phyloP scores from a whole-genome alignment of 23 red algal species.

The Gracilaria gracilis region DNA sequence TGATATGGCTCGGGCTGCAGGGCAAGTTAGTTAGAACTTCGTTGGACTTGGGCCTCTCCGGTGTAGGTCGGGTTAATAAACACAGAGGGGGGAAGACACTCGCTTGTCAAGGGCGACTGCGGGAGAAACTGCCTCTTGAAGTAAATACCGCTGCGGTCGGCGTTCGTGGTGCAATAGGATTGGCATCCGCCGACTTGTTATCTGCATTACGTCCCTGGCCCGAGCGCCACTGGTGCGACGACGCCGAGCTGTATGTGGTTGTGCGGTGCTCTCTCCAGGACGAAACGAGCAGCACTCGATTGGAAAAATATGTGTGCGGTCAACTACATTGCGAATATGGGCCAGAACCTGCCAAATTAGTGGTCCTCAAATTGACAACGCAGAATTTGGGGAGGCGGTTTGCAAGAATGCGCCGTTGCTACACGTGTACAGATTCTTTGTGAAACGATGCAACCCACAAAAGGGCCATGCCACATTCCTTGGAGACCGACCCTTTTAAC shows the following conservation, averaged over 20 bases:
- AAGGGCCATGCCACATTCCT: too few relatives aligned
- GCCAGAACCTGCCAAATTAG: not conserved
- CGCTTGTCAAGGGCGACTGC: not conserved
- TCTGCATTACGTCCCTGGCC: not conserved
- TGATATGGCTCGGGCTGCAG: too few relatives aligned
- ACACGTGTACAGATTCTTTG: not conserved
- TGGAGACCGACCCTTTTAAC: too few relatives aligned
- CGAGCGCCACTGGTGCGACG: not conserved
- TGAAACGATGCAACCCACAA: not conserved
- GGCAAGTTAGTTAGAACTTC: too few relatives aligned
- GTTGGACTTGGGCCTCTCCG: too few relatives aligned
- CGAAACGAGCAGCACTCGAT: not conserved
- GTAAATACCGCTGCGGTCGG: not conserved
- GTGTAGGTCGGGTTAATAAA: not conserved
- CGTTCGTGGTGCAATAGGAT: not conserved
- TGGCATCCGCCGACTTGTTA: not conserved
- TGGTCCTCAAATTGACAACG: not conserved
- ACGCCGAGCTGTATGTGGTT: not conserved
- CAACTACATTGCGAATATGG: not conserved
- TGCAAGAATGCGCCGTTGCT: not conserved
- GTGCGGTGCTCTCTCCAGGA: too few relatives aligned
- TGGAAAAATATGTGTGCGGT: not conserved
- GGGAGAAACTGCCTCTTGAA: not conserved
- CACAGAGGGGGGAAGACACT: not conserved
- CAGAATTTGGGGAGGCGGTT: slow-evolving; percentile 6